A percentile compares a stretch with the other conserved stretches of the same genome.
phyloP scores from a whole-genome alignment of 1,284 basidiomycete species.

The Mycosarcoma maydis region DNA sequence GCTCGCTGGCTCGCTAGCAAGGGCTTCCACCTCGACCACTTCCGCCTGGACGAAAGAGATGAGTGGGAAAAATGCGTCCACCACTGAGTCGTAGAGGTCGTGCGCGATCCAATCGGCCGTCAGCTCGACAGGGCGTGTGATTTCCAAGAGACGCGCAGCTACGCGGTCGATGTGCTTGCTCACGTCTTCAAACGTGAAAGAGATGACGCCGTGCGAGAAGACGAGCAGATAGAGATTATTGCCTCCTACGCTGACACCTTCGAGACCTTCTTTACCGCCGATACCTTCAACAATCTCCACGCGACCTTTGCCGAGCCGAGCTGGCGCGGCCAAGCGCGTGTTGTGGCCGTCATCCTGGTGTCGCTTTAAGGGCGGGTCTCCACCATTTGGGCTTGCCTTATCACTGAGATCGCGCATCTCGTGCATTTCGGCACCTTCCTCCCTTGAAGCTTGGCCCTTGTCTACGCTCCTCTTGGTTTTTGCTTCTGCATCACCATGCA shows the following conservation, averaged over 20 bases:
- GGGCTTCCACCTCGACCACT: constrained; percentile 64
- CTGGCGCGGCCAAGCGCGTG: constrained; percentile 27
- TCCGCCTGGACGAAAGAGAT: constrained; percentile 85
- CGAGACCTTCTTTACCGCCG: constrained; percentile 72
- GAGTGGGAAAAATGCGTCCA: constrained; percentile 92
- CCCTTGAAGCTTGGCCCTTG: neutral
- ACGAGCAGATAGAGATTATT: constrained; percentile 89
- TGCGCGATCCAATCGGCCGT: constrained; percentile 86
- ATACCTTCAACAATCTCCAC: constrained; percentile 73
- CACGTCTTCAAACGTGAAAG: constrained; percentile 92
- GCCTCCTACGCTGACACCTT: constrained; percentile 76
- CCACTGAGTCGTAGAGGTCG: constrained; percentile 89
- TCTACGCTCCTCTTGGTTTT: constrained; percentile 13
- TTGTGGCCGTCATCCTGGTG: constrained; percentile 11
- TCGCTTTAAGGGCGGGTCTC: neutral
- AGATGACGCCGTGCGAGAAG: constrained; percentile 87
- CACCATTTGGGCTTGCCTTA: neutral
- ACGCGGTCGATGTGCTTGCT: constrained; percentile 85
- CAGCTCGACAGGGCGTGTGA: constrained; percentile 49
- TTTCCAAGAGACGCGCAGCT: constrained; percentile 73
- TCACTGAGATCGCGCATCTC: constrained; percentile 41
- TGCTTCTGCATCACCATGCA: constrained; percentile 19
- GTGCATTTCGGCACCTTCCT: constrained; percentile 8
- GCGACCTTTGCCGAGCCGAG: constrained; percentile 54
- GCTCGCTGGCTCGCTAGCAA: constrained; percentile 31